Conservation (phyloP, 805 yeast species). For the Soucietia sequanensis region DNA sequence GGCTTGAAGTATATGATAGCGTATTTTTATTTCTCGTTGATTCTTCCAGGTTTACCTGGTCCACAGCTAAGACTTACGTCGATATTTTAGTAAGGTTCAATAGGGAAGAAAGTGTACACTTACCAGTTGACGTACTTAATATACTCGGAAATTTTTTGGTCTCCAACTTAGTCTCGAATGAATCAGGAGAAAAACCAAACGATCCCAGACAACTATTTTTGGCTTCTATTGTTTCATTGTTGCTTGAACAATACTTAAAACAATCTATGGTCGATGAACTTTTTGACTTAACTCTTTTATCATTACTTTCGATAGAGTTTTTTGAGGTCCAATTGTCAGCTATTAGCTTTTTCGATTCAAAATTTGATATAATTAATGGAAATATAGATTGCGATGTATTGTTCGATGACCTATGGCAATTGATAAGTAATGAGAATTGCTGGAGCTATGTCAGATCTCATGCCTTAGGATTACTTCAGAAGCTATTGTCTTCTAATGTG, state of each 20-base stretch:
- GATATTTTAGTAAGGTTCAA: slow-evolving; percentile 10
- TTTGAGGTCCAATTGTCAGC: slow-evolving; percentile 46
- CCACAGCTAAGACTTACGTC: slow-evolving; percentile 33
- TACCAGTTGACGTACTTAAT: slow-evolving; percentile 7
- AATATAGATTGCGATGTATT: slow-evolving; percentile 2
- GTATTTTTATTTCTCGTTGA: slow-evolving; percentile 5
- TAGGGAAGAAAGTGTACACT: too few relatives aligned
- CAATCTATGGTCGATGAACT: too few relatives aligned
- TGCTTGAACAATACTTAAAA: slow-evolving; percentile 3
- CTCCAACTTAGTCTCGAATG: slow-evolving; percentile 16
- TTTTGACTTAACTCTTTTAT: slow-evolving; percentile 35
- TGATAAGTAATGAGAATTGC: slow-evolving; percentile 20
- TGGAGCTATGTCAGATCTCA: slow-evolving; percentile 48
- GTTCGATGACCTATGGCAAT: slow-evolving; percentile 11
- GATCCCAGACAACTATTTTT: too few relatives aligned
- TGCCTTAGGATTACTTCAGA: slow-evolving; percentile 34
- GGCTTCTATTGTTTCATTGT: too few relatives aligned
- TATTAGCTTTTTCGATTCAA: slow-evolving; percentile 26
- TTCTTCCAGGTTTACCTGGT: slow-evolving; percentile 20
- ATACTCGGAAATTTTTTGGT: slow-evolving; percentile 36
- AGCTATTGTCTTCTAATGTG: slow-evolving; percentile 13
- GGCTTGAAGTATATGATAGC: slow-evolving; percentile 4
- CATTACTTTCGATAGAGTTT: neutral
- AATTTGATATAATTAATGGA: neutral
- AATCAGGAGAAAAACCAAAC: too few relatives aligned